Evolutionary conservation across 169 alveolate species (phyloP).

Genomic region (Plasmodium falciparum): DNA sequence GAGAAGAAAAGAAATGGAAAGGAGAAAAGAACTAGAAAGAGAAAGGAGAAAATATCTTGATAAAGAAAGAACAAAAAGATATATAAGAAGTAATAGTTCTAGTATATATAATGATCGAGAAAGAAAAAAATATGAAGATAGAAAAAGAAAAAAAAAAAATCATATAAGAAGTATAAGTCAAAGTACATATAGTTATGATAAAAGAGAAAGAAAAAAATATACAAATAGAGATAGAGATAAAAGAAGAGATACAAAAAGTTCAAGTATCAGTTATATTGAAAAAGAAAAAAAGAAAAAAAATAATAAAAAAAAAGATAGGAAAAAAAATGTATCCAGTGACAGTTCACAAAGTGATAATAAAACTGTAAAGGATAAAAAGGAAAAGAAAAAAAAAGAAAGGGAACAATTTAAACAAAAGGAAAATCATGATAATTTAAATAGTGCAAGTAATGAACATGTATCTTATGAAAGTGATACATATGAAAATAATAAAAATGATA

Average conservation of each 20-base stretch:
- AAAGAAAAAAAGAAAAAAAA: no score
- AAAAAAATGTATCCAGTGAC: no score
- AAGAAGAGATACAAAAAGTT: no score
- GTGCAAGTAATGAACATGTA: neutral
- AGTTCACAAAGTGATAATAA: no score
- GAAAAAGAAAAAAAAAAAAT: neutral
- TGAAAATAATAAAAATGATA: neutral
- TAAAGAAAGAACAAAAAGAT: slow-evolving; percentile 3
- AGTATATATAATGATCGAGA: neutral
- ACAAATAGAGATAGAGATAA: no score
- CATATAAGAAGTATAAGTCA: neutral
- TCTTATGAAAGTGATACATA: neutral
- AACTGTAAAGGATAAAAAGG: neutral
- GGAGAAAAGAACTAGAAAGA: slow-evolving; percentile 6
- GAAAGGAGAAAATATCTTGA: neutral
- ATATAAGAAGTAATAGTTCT: neutral
- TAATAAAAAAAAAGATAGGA: no score
- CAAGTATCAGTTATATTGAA: no score
- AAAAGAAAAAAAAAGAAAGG: neutral
- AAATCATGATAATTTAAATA: neutral
- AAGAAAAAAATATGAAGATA: neutral
- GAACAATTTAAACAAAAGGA: neutral
- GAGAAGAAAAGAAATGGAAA: slow-evolving; percentile 18
- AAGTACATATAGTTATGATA: neutral
- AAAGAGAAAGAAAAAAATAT: slow-evolving; percentile 1